Evolutionary conservation across 2,329 filamentous ascomycete genomes (phyloP), one percentile per base, ranked within the genome.

Genomic region (Colletotrichum salicis): DNA sequence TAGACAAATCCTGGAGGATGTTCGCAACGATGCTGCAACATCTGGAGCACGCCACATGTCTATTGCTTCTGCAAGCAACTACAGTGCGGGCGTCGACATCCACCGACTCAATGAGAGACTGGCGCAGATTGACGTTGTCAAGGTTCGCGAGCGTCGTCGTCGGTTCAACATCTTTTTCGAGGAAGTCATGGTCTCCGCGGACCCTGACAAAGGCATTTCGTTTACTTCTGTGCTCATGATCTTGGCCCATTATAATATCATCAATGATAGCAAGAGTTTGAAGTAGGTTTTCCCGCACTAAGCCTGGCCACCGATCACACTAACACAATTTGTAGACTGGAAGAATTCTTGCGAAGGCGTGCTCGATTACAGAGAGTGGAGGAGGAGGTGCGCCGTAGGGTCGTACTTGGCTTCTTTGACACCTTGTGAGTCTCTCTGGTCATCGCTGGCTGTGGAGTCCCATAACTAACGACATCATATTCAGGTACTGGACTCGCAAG

Each of bases 211-310:
- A 73, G 96, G 96, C 59, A 97, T 99, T 71, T 92, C 94, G 0
- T 99, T 99, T 81, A 96, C 94, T 3, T 92, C 93, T 7, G 92
- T 98, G 27, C 87, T 99, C 63, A 96, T 99, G 93, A 97, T 97
- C 72, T 86, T 99, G 69, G 96, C 97, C 41, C 96, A 99, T 82
- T 97, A 99, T 87, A 99, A 98, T 78, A 95, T 99, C 78, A 99
- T 99, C 80, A 97, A 92, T 76, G 96, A 99, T 82, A 98, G 93
- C 85, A 98, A 98, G 86, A 97, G 95, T 82, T 85, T 99, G 78
- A 92, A 89, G 92, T 93, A 84, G 79, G 85, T 82, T 57, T 31
- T n/a, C 76, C 48, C 31, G 7, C 24, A 12, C 6, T 12, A 12
- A 33, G 37, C 8, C 13, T 41, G 11, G 13, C 10, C 22, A 8